phyloP scores from a whole-genome alignment of 2,329 filamentous ascomycete species.

The Graphiopsis chlorocephala region DNA sequence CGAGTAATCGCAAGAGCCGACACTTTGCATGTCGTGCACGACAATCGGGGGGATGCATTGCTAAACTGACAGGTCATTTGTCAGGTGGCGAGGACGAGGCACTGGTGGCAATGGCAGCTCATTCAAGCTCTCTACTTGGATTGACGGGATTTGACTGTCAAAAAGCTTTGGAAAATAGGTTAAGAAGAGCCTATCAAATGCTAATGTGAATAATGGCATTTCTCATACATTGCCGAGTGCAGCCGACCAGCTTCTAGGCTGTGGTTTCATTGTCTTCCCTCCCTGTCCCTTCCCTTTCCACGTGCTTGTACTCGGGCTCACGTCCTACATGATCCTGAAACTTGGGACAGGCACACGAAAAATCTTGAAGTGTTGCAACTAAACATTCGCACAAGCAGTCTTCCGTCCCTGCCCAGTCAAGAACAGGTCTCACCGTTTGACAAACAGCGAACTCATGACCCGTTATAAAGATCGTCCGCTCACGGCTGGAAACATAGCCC shows the following conservation, averaged over 20 bases:
- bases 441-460: constrained; percentile 8
- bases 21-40: constrained; percentile 5
- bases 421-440: neutral
- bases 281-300: neutral
- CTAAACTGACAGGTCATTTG: constrained; percentile 13
- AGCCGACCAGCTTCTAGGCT: neutral
- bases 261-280: neutral
- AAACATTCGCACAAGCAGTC: neutral
- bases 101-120: neutral
- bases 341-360: neutral
- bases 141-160: neutral
- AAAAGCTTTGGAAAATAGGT: neutral
- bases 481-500: neutral
- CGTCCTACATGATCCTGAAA: neutral
- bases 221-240: neutral
- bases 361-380: constrained; percentile 8
- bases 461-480: constrained; percentile 1
- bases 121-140: neutral
- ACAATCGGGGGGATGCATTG: constrained; percentile 3
- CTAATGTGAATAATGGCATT: constrained; percentile 13
- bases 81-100: neutral
- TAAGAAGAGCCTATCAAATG: constrained; percentile 3
- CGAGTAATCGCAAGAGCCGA: constrained; percentile 15
- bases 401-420: neutral
- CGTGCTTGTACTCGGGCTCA: constrained; percentile 6